phyloP scores from a whole-genome alignment of 2,329 filamentous ascomycete genomes.

The Akanthomyces muscarius region DNA sequence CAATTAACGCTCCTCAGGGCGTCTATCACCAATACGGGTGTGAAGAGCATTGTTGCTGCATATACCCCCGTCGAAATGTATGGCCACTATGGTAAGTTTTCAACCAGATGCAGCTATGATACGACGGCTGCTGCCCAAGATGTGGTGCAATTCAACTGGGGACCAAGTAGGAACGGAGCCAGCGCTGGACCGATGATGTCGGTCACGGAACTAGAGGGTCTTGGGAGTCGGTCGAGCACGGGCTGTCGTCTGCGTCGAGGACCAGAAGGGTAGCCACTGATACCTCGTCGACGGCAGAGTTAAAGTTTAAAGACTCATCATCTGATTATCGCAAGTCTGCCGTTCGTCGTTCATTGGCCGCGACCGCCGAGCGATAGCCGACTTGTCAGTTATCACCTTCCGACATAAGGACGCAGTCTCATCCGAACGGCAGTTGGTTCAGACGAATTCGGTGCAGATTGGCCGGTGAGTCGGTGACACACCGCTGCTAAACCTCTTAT shows the following conservation, averaged over 20 bases:
- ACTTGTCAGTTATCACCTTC: not conserved
- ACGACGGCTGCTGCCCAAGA: not conserved
- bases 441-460: not conserved
- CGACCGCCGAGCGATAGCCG: slow-evolving; percentile 11
- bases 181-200: not conserved
- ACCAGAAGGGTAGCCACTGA: not conserved
- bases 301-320: not conserved
- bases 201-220: not conserved
- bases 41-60: slow-evolving; percentile 1
- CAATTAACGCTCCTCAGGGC: slow-evolving; percentile 6
- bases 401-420: not conserved
- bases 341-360: not conserved
- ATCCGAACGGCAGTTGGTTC: not conserved
- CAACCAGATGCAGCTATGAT: slow-evolving; percentile 9
- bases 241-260: not conserved
- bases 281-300: not conserved
- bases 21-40: slow-evolving; percentile 1
- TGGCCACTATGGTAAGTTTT: slow-evolving; percentile 1
- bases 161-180: not conserved
- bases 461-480: not conserved
- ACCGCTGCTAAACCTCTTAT: not conserved
- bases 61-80: not conserved
- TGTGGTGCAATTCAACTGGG: slow-evolving; percentile 10
- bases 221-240: slow-evolving; percentile 11
- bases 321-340: not conserved